Evolutionary conservation across 495 filamentous ascomycete species (phyloP).

Genomic region (Penicillium subrubescens): DNA sequence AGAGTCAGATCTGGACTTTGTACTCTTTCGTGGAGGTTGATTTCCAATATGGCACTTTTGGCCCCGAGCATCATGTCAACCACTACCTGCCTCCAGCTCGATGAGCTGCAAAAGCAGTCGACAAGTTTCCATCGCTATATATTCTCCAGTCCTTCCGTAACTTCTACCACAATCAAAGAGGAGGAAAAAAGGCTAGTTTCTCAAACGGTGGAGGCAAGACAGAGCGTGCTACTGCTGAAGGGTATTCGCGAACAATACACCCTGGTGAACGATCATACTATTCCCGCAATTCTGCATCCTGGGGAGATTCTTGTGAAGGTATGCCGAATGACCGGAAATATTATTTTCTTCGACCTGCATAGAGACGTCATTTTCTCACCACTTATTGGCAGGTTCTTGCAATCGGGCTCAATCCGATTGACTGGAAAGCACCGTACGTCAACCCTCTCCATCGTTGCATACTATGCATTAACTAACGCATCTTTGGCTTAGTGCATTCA

Average conservation of each 20-base stretch:
- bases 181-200: constrained; percentile 3
- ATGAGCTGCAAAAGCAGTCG: constrained; percentile 19
- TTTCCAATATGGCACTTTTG: constrained; percentile 21
- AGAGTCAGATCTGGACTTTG: background rate
- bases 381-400: constrained; percentile 40
- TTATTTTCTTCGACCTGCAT: background rate
- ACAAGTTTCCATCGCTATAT: constrained; percentile 22
- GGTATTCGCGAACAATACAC: constrained; percentile 42
- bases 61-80: constrained; percentile 29
- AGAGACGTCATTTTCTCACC: constrained; percentile 4
- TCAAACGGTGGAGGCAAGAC: constrained; percentile 19
- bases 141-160: constrained; percentile 7
- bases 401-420: constrained; percentile 70
- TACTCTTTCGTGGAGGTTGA: constrained; percentile 1
- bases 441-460: background rate
- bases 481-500: constrained; percentile 50
- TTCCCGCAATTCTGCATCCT: constrained; percentile 47
- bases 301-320: constrained; percentile 60
- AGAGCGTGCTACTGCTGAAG: constrained; percentile 40
- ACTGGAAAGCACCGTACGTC: constrained; percentile 71
- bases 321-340: background rate
- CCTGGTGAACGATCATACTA: constrained; percentile 47
- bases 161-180: constrained; percentile 2
- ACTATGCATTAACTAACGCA: constrained; percentile 12
- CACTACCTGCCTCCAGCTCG: constrained; percentile 31